Conservation (phyloP, 306 rosid species). For the Lagenaria siceraria region DNA sequence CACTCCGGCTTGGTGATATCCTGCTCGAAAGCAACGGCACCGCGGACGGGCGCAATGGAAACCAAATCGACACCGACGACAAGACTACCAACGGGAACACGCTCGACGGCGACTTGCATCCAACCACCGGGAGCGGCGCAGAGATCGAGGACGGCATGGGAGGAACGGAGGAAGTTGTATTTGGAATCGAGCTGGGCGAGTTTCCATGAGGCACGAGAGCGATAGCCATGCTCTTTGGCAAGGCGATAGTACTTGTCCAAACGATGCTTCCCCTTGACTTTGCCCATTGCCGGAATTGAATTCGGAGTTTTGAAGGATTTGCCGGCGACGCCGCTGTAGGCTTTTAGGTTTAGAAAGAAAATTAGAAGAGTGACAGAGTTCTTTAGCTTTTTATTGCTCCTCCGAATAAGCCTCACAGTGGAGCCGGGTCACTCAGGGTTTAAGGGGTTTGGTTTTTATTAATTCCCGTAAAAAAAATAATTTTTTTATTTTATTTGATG, state of each 20-base stretch:
- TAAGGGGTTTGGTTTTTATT: too few species aligned
- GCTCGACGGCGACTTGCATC: constrained; percentile 93
- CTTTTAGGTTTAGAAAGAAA: neutral
- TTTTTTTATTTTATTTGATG: too few species aligned
- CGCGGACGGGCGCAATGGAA: constrained; percentile 61
- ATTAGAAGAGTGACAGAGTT: neutral
- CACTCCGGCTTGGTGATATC: constrained; percentile 79
- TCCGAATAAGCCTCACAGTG: neutral
- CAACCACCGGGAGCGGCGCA: constrained; percentile 99
- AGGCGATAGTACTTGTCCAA: constrained; percentile 75
- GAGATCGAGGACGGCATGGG: constrained; percentile 84
- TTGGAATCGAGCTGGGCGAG: constrained; percentile 70
- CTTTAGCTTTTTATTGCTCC: neutral
- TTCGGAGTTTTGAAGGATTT: neutral
- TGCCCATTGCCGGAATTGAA: constrained; percentile 42
- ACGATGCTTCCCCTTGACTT: constrained; percentile 94
- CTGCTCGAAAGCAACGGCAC: constrained; percentile 63
- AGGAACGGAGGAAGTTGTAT: constrained; percentile 52
- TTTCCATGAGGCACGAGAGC: constrained; percentile 93
- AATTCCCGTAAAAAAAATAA: too few species aligned
- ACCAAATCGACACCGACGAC: constrained; percentile 76
- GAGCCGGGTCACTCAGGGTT: neutral
- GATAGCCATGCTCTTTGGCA: constrained; percentile 90
- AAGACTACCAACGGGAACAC: constrained; percentile 59
- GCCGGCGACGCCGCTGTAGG: neutral